Base-by-base conservation (phyloP, 352 stramenopile genomes). In the Pythium coloratum region DNA sequence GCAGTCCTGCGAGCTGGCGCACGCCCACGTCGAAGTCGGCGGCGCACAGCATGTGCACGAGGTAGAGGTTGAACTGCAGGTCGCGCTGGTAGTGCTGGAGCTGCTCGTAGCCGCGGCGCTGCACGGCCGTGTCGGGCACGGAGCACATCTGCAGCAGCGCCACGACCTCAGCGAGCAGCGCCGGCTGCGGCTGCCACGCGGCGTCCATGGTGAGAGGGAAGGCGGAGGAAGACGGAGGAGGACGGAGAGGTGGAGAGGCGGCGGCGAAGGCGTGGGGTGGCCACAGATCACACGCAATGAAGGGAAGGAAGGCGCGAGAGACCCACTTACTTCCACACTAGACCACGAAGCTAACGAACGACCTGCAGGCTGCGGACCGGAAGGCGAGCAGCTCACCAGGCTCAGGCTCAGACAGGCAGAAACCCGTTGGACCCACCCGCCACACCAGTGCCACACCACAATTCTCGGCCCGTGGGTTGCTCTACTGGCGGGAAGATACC, bases 21-120 rank as follows among this genome's bases (percentile, higher is more conserved):
- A 94, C 81, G 59, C 83, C 84, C 26, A 73, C 68, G 51, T 94
- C 80, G 46, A 70, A 55, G 36, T 93, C 80, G 18, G 70, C 14
- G 6, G 77, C 76, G 73, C 82, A 94, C 53, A 96, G 82, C 60
- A 96, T 50, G 63, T 96, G 86, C 46, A 93, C 82, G 53, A 96
- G 81, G 71, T 96, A 96, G 33, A 95, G 75, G 54, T 94, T 92
- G 71, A 96, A 96, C 77, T 96, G 85, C 51, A 93, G 85, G 72
- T 96, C 89, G 67, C 93, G 78, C 73, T 94, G 84, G 76, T 93
- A 93, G 71, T 92, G 85, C 81, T 94, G 83, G 64, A 96, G 76
- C 50, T 84, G 84, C 76, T 87, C 62, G 74, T 94, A 96, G 49
- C 76, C 83, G 72, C 94, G 78, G 59, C 82, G 86, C 74, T 96